These are phyloP conservation scores for Populus hybrid DNA, from an alignment of 441 rosid genomes.

Conservation along the genomic window DNA sequence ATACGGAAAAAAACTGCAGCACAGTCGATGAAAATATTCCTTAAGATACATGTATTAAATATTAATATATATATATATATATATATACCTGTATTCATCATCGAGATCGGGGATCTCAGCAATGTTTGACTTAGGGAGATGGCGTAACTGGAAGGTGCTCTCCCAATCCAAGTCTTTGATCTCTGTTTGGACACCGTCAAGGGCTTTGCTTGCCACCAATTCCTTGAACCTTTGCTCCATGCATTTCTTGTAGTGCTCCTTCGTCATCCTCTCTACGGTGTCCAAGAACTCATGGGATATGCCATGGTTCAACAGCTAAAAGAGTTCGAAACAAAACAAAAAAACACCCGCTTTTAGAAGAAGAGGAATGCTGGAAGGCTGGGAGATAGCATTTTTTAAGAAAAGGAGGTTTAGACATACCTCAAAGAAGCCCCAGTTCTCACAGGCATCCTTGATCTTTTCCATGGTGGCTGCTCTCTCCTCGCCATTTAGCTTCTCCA, in stretches of 20 bases:
- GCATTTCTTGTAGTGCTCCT: conserved; percentile 71
- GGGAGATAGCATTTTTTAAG: not conserved
- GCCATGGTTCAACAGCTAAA: conserved; percentile 72
- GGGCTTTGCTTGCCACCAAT: conserved; percentile 56
- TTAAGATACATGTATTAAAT: not conserved
- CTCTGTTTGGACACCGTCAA: conserved; percentile 56
- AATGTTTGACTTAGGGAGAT: conserved; percentile 71
- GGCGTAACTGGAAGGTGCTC: conserved; percentile 70
- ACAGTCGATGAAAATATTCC: not conserved
- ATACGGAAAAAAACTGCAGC: not conserved
- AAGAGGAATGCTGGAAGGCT: not conserved
- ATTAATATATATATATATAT: not conserved
- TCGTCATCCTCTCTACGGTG: conserved; percentile 70
- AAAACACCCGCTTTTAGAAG: not conserved
- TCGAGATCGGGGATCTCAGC: conserved; percentile 65
- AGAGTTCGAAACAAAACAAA: not conserved
- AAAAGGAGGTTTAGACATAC: conserved; percentile 22
- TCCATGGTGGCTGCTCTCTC: conserved; percentile 57
- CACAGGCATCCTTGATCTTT: conserved; percentile 78
- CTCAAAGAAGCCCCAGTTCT: conserved; percentile 96
- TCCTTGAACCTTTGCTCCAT: conserved; percentile 87
- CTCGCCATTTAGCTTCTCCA: conserved; percentile 64
- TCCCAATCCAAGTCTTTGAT: conserved; percentile 91
- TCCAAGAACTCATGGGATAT: conserved; percentile 61
- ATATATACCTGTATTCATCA: conserved; percentile 61